Conservation (phyloP, 441 rosid genomes). For the Arabidopsis lyrata region DNA sequence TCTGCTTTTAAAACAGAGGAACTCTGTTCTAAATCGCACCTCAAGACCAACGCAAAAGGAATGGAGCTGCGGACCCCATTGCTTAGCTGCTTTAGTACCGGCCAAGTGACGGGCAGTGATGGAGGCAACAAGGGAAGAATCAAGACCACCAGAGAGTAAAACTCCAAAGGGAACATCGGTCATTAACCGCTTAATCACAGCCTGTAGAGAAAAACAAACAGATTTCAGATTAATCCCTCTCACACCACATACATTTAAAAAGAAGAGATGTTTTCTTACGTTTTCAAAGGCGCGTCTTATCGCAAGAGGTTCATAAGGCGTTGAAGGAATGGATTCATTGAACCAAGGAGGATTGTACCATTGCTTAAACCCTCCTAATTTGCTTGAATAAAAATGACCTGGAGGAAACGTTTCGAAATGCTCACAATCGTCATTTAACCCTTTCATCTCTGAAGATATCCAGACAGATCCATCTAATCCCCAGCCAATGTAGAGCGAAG, state of each 20-base stretch:
- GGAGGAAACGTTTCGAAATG: constrained; percentile 89
- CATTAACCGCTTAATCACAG: constrained; percentile 89
- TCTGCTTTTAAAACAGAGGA: constrained; percentile 5
- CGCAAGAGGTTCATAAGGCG: constrained; percentile 77
- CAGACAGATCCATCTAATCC: constrained; percentile 86
- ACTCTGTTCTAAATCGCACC: constrained; percentile 51
- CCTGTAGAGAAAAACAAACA: constrained; percentile 48
- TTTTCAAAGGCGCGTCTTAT: constrained; percentile 72
- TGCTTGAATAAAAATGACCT: constrained; percentile 90
- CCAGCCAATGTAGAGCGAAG: constrained; percentile 94
- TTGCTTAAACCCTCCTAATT: constrained; percentile 61
- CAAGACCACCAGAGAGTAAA: constrained; percentile 88
- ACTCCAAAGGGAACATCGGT: constrained; percentile 95
- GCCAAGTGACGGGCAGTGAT: constrained; percentile 81
- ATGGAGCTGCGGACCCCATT: constrained; percentile 87
- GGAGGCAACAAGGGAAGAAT: constrained; percentile 85
- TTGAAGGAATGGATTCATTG: constrained; percentile 68
- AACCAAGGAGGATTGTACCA: constrained; percentile 96
- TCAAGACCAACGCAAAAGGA: constrained; percentile 92
- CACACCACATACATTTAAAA: background rate
- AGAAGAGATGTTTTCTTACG: constrained; percentile 48
- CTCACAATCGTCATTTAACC: constrained; percentile 82
- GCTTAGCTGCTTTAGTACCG: constrained; percentile 67
- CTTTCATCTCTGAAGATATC: constrained; percentile 87
- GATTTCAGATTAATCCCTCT: background rate